Conservation (phyloP, 2,329 filamentous ascomycete genomes). For the Incumbomyces delicatus region DNA sequence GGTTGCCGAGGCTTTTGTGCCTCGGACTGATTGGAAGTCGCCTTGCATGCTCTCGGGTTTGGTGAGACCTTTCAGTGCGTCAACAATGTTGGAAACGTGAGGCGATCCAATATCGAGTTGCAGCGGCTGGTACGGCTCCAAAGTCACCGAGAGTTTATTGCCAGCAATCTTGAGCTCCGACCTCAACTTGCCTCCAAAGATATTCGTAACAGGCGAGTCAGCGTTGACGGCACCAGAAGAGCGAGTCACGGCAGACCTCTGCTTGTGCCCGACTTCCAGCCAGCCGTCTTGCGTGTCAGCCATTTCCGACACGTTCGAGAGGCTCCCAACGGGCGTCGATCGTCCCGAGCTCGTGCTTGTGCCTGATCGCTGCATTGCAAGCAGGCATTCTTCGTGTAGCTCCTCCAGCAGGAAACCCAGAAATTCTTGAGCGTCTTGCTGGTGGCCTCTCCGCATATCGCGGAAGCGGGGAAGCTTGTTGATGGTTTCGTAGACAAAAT, state of each 20-base stretch:
- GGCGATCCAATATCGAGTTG: constrained; percentile 88
- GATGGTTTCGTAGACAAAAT: constrained; percentile 93
- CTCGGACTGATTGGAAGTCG: constrained; percentile 70
- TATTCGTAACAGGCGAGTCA: constrained; percentile 80
- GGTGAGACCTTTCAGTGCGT: constrained; percentile 78
- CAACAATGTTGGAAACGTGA: constrained; percentile 80
- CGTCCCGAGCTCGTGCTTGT: constrained; percentile 34
- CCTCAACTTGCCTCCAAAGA: constrained; percentile 83
- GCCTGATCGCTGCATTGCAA: constrained; percentile 54
- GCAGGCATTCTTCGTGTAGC: constrained; percentile 82
- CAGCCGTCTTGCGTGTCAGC: constrained; percentile 55
- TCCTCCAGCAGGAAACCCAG: constrained; percentile 85
- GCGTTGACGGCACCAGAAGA: constrained; percentile 65
- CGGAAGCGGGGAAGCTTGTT: constrained; percentile 77
- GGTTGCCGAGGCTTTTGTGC: constrained; percentile 65
- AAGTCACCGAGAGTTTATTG: constrained; percentile 78
- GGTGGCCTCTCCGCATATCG: constrained; percentile 87
- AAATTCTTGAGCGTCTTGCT: constrained; percentile 97
- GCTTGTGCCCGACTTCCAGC: constrained; percentile 89
- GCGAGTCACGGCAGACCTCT: constrained; percentile 75
- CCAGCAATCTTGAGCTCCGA: constrained; percentile 83
- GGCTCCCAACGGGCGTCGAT: constrained; percentile 33
- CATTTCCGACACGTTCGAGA: constrained; percentile 36
- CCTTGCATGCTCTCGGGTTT: constrained; percentile 75
- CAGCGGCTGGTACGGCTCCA: constrained; percentile 87